These are phyloP conservation scores for Raphidocelis subcapitata DNA, from an alignment of 139 green algal species.

Conservation along the genomic window DNA sequence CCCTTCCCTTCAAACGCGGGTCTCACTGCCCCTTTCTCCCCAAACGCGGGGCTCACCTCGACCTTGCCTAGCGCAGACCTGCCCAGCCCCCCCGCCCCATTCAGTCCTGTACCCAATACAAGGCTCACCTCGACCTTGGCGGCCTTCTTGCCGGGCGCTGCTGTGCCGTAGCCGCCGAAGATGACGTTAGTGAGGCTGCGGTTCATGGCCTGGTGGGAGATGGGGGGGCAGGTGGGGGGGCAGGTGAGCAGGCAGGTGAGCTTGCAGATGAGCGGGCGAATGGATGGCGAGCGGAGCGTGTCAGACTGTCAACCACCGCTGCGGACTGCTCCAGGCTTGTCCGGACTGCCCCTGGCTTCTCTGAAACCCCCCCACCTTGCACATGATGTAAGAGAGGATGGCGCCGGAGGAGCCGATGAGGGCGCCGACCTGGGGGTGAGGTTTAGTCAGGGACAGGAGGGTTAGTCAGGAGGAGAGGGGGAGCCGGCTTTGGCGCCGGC, in stretches of 20 bases:
- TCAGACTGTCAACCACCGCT: neutral
- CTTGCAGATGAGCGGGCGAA: neutral
- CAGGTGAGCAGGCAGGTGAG: neutral
- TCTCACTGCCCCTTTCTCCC: no score
- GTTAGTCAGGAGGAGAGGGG: no score
- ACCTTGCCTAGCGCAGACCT: neutral
- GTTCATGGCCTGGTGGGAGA: constrained; percentile 80
- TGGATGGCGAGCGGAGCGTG: neutral
- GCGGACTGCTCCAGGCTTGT: neutral
- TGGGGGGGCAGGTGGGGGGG: neutral
- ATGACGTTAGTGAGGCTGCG: constrained; percentile 86
- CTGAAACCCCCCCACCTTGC: constrained; percentile 47
- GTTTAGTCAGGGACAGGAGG: no score
- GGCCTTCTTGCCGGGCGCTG: constrained; percentile 6
- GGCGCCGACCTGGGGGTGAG: no score
- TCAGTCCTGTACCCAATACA: neutral
- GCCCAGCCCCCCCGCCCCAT: neutral
- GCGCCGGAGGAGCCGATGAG: constrained; percentile 86
- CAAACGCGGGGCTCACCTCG: no score
- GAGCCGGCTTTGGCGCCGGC: no score
- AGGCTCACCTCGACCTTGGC: constrained; percentile 10
- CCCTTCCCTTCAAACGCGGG: no score
- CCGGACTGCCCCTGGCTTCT: neutral
- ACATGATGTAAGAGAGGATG: constrained; percentile 94
- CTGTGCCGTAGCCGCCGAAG: constrained; percentile 74